Conservation (phyloP, 2,329 filamentous ascomycete genomes). For the Emergomyces pasteurianus region DNA sequence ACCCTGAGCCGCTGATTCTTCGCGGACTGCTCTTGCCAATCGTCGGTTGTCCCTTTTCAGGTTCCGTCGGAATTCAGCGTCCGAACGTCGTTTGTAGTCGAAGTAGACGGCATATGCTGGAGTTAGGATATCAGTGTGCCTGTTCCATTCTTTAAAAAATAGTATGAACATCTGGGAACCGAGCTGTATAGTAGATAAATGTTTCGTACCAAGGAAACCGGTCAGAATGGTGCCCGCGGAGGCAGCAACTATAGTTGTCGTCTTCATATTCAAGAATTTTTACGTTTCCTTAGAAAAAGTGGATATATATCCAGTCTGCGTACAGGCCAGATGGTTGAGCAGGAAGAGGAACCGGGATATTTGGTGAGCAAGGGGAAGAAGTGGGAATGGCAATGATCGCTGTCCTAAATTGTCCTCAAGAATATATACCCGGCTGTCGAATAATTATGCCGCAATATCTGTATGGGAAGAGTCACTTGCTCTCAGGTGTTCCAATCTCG, state of each 20-base stretch:
- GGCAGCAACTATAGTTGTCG: conserved; percentile 46
- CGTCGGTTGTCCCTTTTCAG: conserved; percentile 40
- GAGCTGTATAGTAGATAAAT: neutral
- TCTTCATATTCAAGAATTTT: conserved; percentile 29
- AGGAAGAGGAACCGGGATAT: no score
- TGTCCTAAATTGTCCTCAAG: neutral
- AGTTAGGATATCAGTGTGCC: conserved; percentile 5
- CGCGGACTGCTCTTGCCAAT: conserved; percentile 35
- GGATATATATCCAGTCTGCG: no score
- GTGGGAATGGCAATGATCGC: neutral
- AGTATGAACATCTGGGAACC: neutral
- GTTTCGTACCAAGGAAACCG: conserved; percentile 40
- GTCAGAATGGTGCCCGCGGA: conserved; percentile 47
- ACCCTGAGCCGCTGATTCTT: conserved; percentile 36
- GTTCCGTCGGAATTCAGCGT: conserved; percentile 50
- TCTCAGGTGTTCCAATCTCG: neutral
- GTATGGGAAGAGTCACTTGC: no score
- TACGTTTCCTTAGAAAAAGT: neutral
- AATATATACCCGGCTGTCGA: neutral
- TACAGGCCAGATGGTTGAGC: neutral
- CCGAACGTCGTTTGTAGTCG: conserved; percentile 52
- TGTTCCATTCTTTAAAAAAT: neutral
- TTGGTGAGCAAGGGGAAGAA: neutral
- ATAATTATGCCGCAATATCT: neutral
- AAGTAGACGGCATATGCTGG: conserved; percentile 55